These are phyloP conservation scores for Aspergillus hiratsukae DNA, from an alignment of 2,329 filamentous ascomycete species.

Conservation along the genomic window DNA sequence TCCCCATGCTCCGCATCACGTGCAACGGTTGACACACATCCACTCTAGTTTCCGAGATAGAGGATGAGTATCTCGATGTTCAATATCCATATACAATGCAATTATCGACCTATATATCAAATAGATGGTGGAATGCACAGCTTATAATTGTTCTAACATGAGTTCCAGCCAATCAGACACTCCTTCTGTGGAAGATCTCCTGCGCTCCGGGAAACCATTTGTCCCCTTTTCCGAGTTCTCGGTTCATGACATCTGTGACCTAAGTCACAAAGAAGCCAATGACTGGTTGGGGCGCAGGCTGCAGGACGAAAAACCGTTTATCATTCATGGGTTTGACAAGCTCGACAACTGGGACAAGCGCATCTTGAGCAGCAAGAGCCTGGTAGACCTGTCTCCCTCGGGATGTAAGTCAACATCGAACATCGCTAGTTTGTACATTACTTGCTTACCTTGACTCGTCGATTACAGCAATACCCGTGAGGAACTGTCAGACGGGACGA, in stretches of 20 bases:
- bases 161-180: conserved; percentile 1
- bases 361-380: conserved; percentile 25
- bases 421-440: neutral
- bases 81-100: neutral
- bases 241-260: conserved; percentile 5
- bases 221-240: conserved; percentile 19
- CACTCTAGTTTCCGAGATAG: neutral
- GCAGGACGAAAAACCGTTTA: conserved; percentile 29
- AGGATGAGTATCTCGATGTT: neutral
- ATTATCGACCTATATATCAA: neutral
- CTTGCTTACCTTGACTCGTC: conserved; percentile 1
- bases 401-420: conserved; percentile 19
- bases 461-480: conserved; percentile 26
- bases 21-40: neutral
- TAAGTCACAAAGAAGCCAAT: conserved; percentile 3
- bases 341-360: conserved; percentile 23
- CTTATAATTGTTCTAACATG: neutral
- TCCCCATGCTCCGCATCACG: neutral
- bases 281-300: conserved; percentile 28
- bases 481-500: conserved; percentile 31
- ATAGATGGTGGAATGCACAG: neutral
- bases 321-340: conserved; percentile 31
- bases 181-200: conserved; percentile 9
- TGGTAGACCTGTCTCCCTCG: conserved; percentile 30
- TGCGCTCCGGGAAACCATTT: conserved; percentile 12